Base-by-base conservation (phyloP, 75 land plant species). In the Azolla pinnata region DNA sequence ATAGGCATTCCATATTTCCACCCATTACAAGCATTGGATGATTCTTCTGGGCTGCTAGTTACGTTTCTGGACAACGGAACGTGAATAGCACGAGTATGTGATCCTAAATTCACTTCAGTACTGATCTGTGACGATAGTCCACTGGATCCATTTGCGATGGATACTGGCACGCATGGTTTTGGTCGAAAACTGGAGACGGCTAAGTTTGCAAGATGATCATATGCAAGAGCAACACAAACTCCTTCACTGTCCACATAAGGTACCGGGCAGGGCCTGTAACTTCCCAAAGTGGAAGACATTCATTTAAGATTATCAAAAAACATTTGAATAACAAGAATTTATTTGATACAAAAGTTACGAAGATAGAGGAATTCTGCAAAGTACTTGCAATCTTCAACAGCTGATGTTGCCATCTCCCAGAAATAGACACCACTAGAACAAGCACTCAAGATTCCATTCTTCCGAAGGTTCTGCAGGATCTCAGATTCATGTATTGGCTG, bases 161-260 rank as follows among this genome's bases (percentile, higher is more conserved):
- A 29, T 17, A 48, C 33, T 24, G 17, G 31, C 33, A 23, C 57
- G 10, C 40, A 33, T 47, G 78, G 70, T 64, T 66, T 77, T 21
- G 87, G 92, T 23, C 97, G 84, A 52, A 73, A 90, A 10, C 88
- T 68, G 54, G 88, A 85, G 60, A 90, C 88, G 49, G 79, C 68
- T 30, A 68, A 72, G 54, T 81, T 67, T 31, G 69, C 64, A 2
- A 56, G 48, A 23, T 70, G 60, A 54, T 64, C 56, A 70, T 72
- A 79, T 55, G 88, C 80, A 66, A 87, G 79, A 12, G 97, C 88
- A 31, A 87, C 83, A 58, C 97, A 90, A 1, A 87, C 73, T 29
- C 81, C 84, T 63, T 72, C 65, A 28, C 70, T 68, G 24, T 74
- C 80, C 25, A 75, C 45, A n/a, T 66, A 74, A 45, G 88, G 74